Base-by-base conservation (phyloP, 2,329 filamentous ascomycete species). In the Hypocreales sp. region DNA sequence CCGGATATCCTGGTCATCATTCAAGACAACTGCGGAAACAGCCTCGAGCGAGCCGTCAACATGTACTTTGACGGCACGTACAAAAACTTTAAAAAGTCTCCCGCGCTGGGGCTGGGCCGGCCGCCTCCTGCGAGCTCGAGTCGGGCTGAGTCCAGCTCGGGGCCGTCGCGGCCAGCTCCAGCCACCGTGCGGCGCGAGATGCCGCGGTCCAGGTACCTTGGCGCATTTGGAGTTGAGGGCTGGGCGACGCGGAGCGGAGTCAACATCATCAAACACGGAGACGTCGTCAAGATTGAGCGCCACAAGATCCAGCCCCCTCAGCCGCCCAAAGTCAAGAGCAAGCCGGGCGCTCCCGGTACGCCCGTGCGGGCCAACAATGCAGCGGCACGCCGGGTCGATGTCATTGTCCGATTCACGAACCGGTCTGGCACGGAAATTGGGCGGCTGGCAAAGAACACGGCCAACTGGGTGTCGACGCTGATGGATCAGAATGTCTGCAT, bases 401-500 rank as follows among this genome's bases (percentile, higher is more conserved):
- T 93, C 5, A 68, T 98, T 33, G 92, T 95, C 15, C 74, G 90
- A 2, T 95, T 98, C 44, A 92, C 80, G 1, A 92, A 83, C 42
- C 51, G 62, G 8, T 66, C 58, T 27, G 86, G 86, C 1, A 72
- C 76, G 29, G 90, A 98, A 48, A 67, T 98, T 25, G 90, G 90
- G 4, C 68, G 90, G 33, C 52, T 98, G 20, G 76, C 84, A 16
- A 87, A 86, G 41, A 86, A 95, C 19, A 75, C 73, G 5, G 84
- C 90, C 4, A 72, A 74, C 33, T 98, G 90, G 86, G 80, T 95
- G 5, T 93, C 90, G 4, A 77, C 84, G 1, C 55, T 98, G 39
- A 72, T 95, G 27, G 90, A 98, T 44, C 84, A 95, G 47, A 77
- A 79, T 18, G 67, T 94, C 4, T 94, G 86, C 58, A 68, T 58